Evolutionary conservation across 2,329 filamentous ascomycete genomes (phyloP).

Genomic region (Drechslera avenae): DNA sequence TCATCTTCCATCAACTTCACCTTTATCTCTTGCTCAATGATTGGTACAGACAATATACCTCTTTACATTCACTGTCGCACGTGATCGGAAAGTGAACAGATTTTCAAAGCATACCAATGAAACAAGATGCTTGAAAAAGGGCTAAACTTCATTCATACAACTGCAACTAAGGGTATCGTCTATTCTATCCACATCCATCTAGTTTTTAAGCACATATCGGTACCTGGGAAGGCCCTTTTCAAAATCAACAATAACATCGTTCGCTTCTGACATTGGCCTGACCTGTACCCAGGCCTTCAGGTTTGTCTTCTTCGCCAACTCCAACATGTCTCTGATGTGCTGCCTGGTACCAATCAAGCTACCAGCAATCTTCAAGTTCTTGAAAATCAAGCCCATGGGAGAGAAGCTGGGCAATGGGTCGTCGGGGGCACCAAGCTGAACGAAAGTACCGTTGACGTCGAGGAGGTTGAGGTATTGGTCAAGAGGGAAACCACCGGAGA

Average conservation of each 20-base stretch:
- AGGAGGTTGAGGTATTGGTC: conserved; percentile 66
- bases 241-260: conserved; percentile 48
- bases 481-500: conserved; percentile 63
- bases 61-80: too few relatives aligned
- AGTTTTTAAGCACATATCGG: conserved; percentile 48
- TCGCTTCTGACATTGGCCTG: conserved; percentile 48
- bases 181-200: not conserved
- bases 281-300: conserved; percentile 51
- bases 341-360: conserved; percentile 67
- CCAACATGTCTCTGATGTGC: conserved; percentile 62
- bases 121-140: too few relatives aligned
- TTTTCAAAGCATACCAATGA: too few relatives aligned
- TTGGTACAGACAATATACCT: too few relatives aligned
- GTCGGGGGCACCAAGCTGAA: conserved; percentile 72
- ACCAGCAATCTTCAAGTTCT: conserved; percentile 66
- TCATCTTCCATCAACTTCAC: not conserved
- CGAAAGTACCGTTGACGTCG: conserved; percentile 63
- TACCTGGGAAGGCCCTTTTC: conserved; percentile 50
- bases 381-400: conserved; percentile 58
- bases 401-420: conserved; percentile 57
- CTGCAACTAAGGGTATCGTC: conserved; percentile 12
- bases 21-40: not conserved
- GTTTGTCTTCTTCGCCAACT: conserved; percentile 48
- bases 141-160: conserved; percentile 1
- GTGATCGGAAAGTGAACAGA: not conserved